Percentiles rank a stretch among this genome's conserved stretches.
These are phyloP conservation scores for Grigorovia yakushimaensis DNA, from an alignment of 805 yeast genomes.

Conservation along the genomic window DNA sequence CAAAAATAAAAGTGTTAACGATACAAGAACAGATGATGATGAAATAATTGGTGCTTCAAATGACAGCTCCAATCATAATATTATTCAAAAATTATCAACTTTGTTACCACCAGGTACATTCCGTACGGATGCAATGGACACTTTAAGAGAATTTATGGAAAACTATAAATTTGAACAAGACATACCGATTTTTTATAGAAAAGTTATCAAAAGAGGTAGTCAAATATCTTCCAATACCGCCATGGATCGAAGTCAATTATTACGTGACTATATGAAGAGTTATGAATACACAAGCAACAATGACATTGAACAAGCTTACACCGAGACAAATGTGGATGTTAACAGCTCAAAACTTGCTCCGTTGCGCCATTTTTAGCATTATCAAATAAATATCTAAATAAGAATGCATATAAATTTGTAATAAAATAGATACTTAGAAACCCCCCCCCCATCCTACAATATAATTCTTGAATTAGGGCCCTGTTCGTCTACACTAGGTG, in stretches of 20 bases:
- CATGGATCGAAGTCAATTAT: neutral
- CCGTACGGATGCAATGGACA: constrained; percentile 17
- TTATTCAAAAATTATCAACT: constrained; percentile 9
- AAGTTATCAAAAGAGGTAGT: constrained; percentile 16
- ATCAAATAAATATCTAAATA: no score
- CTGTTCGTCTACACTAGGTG: no score
- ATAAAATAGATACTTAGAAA: no score
- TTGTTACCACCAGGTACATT: constrained; percentile 20
- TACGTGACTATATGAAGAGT: neutral
- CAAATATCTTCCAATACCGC: constrained; percentile 14
- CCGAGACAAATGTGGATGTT: no score
- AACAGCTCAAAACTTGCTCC: no score
- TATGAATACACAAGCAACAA: neutral
- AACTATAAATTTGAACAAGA: constrained; percentile 17
- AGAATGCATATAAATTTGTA: no score
- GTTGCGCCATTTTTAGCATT: no score
- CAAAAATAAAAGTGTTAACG: constrained; percentile 1
- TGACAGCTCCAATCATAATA: neutral
- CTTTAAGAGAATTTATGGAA: constrained; percentile 18
- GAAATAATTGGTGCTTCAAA: neutral
- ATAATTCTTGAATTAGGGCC: no score
- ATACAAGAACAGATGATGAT: neutral
- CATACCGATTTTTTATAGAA: constrained; percentile 18
- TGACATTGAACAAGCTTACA: neutral
- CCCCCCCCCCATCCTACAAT: no score